Evolutionary conservation across 345 rosid species (phyloP).

Genomic region (Gynandropsis gynandra): DNA sequence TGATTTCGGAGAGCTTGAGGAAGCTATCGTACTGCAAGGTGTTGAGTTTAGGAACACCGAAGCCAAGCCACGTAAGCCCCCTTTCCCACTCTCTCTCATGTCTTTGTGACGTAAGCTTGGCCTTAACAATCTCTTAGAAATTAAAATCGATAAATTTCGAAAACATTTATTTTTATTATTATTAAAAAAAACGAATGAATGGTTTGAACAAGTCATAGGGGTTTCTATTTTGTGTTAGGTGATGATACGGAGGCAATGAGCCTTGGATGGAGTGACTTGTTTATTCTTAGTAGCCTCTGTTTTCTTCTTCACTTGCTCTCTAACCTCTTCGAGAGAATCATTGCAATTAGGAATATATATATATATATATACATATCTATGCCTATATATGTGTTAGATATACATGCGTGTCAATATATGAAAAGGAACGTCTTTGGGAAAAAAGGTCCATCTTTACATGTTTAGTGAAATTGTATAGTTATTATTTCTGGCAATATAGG

Average conservation of each 20-base stretch:
- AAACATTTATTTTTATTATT: neutral
- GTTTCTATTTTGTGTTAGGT: slow-evolving; percentile 52
- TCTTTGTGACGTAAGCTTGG: slow-evolving; percentile 52
- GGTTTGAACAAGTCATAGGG: slow-evolving; percentile 46
- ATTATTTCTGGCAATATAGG: no score
- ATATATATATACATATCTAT: slow-evolving; percentile 1
- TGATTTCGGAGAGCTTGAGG: slow-evolving; percentile 97
- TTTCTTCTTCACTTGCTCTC: slow-evolving; percentile 18
- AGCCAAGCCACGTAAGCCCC: slow-evolving; percentile 56
- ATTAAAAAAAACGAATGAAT: slow-evolving; percentile 18
- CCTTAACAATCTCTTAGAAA: slow-evolving; percentile 42
- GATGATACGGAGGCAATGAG: slow-evolving; percentile 53
- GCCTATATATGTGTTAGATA: neutral
- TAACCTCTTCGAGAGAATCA: slow-evolving; percentile 16
- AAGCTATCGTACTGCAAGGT: slow-evolving; percentile 92
- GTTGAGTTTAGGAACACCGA: slow-evolving; percentile 73
- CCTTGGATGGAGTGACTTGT: slow-evolving; percentile 58
- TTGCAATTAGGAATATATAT: slow-evolving; percentile 5
- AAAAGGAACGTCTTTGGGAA: no score
- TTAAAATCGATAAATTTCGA: slow-evolving; percentile 11
- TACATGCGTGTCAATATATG: no score
- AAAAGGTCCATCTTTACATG: no score
- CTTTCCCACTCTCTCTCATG: slow-evolving; percentile 19
- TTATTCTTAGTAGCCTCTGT: slow-evolving; percentile 10
- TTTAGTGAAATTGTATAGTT: no score